phyloP scores from a whole-genome alignment of 495 filamentous ascomycete genomes.

The Immersiella caudata region DNA sequence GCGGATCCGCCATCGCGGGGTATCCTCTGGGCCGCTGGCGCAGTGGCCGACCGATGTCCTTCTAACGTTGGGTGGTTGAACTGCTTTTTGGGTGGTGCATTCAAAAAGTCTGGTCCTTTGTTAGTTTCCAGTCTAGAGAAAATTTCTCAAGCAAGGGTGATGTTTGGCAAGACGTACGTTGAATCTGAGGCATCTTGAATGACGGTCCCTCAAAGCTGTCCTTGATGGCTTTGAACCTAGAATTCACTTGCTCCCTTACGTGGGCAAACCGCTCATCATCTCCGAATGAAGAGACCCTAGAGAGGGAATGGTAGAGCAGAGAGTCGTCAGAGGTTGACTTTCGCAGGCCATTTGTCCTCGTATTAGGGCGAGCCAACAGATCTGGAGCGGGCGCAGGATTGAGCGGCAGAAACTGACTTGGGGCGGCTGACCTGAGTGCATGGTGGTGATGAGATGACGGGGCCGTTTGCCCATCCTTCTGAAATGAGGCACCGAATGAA shows the following conservation, averaged over 20 bases:
- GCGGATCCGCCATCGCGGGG: conserved; percentile 37
- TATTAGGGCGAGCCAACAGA: conserved; percentile 25
- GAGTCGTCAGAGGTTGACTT: conserved; percentile 76
- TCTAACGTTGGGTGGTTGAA: conserved; percentile 22
- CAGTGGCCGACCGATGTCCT: conserved; percentile 14
- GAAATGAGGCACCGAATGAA: conserved; percentile 29
- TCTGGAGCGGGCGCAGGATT: conserved; percentile 33
- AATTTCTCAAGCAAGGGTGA: too few species aligned
- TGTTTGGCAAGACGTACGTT: conserved; percentile 51
- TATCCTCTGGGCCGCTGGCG: conserved; percentile 26
- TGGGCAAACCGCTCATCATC: conserved; percentile 84
- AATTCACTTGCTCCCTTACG: conserved; percentile 79
- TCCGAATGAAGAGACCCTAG: conserved; percentile 78
- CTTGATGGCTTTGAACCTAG: conserved; percentile 85
- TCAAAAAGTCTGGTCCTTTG: conserved; percentile 34
- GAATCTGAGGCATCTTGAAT: conserved; percentile 68
- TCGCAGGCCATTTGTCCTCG: conserved; percentile 48
- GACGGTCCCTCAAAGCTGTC: conserved; percentile 79
- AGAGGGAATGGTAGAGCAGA: conserved; percentile 67
- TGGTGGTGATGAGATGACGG: conserved; percentile 18
- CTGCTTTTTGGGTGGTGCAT: conserved; percentile 44
- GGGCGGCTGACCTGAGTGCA: not conserved
- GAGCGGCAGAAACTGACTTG: not conserved
- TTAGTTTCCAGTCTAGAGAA: conserved; percentile 26
- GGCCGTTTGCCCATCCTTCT: conserved; percentile 24